Conservation (phyloP, 2,329 filamentous ascomycete species). For the Ophiostoma australiae region DNA sequence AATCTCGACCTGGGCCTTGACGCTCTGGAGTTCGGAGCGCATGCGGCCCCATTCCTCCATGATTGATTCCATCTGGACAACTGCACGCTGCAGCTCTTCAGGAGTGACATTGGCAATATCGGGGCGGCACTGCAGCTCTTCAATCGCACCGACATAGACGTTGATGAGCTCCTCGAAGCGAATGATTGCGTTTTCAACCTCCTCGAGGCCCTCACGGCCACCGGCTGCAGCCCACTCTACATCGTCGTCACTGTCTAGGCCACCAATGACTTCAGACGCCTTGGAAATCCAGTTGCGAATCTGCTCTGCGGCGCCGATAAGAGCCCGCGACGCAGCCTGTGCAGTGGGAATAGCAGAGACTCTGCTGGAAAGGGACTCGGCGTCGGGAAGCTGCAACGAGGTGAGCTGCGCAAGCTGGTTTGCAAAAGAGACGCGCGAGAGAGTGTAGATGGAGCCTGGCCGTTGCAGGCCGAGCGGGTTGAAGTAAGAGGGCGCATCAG, state of each 20-base stretch:
- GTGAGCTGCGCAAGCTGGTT: slow-evolving; percentile 91
- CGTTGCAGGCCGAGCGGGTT: slow-evolving; percentile 61
- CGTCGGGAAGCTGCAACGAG: slow-evolving; percentile 81
- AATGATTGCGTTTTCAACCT: slow-evolving; percentile 67
- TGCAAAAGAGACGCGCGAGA: slow-evolving; percentile 86
- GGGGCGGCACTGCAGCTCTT: slow-evolving; percentile 72
- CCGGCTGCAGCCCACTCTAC: slow-evolving; percentile 94
- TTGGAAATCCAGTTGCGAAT: slow-evolving; percentile 93
- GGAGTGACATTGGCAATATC: slow-evolving; percentile 70
- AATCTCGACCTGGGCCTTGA: slow-evolving; percentile 88
- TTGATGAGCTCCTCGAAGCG: slow-evolving; percentile 86
- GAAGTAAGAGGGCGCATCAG: slow-evolving; percentile 58
- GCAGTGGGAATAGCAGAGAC: slow-evolving; percentile 82
- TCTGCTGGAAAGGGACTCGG: slow-evolving; percentile 73
- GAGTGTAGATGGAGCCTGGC: slow-evolving; percentile 84
- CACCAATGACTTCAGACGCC: slow-evolving; percentile 80
- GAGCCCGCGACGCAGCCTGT: slow-evolving; percentile 72
- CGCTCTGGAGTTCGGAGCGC: slow-evolving; percentile 66
- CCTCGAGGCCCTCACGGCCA: slow-evolving; percentile 72
- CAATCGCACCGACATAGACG: slow-evolving; percentile 90
- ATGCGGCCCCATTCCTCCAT: slow-evolving; percentile 80
- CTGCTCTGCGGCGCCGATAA: slow-evolving; percentile 84
- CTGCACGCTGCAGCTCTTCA: slow-evolving; percentile 67
- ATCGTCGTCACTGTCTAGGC: slow-evolving; percentile 90
- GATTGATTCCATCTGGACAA: slow-evolving; percentile 85